A percentile compares a stretch with the other conserved stretches of the same genome.
These are phyloP conservation scores for Besnoitia besnoiti DNA, from an alignment of 169 alveolate genomes.

Conservation along the genomic window DNA sequence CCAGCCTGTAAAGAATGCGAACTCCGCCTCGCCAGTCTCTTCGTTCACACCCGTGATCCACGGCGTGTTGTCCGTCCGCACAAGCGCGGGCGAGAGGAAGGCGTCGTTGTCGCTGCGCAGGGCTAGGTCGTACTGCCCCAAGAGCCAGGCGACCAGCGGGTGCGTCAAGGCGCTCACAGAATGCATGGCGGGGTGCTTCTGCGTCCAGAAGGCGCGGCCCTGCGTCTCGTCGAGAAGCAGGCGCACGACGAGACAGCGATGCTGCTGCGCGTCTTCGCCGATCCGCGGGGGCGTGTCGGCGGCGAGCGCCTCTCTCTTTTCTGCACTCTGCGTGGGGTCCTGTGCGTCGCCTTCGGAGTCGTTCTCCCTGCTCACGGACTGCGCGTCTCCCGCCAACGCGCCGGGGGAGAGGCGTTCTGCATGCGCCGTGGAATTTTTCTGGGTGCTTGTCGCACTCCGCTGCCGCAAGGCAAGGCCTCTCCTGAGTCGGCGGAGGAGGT, in stretches of 20 bases:
- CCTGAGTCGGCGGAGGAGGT: background rate
- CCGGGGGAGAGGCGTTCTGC: background rate
- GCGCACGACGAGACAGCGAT: background rate
- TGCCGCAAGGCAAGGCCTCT: background rate
- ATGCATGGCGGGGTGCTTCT: constrained; percentile 13
- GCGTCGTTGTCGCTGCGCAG: constrained; percentile 27
- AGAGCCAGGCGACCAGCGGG: background rate
- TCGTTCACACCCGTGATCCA: background rate
- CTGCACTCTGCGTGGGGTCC: background rate
- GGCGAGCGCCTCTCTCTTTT: background rate
- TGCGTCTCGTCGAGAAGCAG: constrained; percentile 8
- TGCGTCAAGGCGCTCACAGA: constrained; percentile 25
- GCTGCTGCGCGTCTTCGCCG: background rate
- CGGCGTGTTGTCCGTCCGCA: background rate
- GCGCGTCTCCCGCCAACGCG: background rate
- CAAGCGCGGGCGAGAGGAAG: constrained; percentile 9
- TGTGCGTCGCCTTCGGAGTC: background rate
- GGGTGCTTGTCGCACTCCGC: no score
- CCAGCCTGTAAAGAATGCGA: background rate
- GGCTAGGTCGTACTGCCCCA: constrained; percentile 28
- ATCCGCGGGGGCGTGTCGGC: background rate
- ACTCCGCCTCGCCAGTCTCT: constrained; percentile 11
- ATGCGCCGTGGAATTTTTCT: no score
- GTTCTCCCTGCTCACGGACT: background rate
- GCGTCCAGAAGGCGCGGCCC: background rate